A percentile compares a stretch with the other conserved stretches of the same genome.
phyloP scores from a whole-genome alignment of 2,329 filamentous ascomycete species.

The Grosmannia clavigera region DNA sequence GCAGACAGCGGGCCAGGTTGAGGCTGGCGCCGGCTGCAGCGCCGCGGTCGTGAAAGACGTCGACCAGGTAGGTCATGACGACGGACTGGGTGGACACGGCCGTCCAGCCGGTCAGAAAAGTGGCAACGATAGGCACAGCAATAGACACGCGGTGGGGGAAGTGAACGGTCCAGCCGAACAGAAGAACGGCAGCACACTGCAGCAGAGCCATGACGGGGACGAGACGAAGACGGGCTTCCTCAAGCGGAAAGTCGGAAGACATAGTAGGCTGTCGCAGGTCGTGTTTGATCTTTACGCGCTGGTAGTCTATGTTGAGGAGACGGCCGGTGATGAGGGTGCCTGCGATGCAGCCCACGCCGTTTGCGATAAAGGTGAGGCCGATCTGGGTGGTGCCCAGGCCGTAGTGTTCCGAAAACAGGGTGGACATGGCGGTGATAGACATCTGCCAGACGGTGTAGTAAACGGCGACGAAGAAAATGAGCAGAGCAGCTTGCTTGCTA shows the following conservation, averaged over 20 bases:
- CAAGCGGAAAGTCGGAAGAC: constrained; percentile 27
- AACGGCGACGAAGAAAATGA: constrained; percentile 39
- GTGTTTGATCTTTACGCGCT: constrained; percentile 30
- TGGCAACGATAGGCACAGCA: constrained; percentile 41
- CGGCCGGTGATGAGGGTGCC: constrained; percentile 42
- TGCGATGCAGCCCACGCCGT: constrained; percentile 35
- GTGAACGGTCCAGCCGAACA: constrained; percentile 43
- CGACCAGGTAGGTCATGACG: constrained; percentile 49
- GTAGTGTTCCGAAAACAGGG: constrained; percentile 38
- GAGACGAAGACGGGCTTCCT: constrained; percentile 37
- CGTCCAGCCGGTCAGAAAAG: constrained; percentile 43
- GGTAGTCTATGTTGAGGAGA: constrained; percentile 55
- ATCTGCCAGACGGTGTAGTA: constrained; percentile 46
- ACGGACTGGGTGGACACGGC: constrained; percentile 50
- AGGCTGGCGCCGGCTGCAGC: constrained; percentile 52
- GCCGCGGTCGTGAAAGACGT: constrained; percentile 39
- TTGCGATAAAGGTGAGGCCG: constrained; percentile 41
- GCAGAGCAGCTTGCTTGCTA: constrained; percentile 43
- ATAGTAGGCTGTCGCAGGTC: background rate
- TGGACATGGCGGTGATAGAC: constrained; percentile 38
- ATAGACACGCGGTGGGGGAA: constrained; percentile 28
- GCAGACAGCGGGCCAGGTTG: constrained; percentile 49
- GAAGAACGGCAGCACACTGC: constrained; percentile 32
- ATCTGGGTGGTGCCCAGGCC: constrained; percentile 35
- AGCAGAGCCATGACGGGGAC: constrained; percentile 30